Base-by-base conservation (phyloP, 768 basidiomycete genomes). In the Gyrodon lividus region DNA sequence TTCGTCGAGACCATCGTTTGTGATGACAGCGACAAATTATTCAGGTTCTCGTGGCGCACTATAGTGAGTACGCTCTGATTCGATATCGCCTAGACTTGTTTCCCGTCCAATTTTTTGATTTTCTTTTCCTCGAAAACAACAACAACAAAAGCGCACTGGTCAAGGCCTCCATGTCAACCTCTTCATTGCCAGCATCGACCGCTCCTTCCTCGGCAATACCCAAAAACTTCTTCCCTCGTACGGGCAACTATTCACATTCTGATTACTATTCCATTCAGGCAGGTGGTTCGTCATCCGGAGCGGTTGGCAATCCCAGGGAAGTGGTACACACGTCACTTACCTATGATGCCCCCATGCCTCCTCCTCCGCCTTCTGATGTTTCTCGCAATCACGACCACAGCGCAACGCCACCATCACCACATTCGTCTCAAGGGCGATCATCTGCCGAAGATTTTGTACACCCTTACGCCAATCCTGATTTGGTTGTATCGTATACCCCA, bases 391-490 rank as follows among this genome's bases (percentile, higher is more conserved):
- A 52, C 40, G 57, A 61, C 24, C 51, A 41, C 41, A 52, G 46
- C 38, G 31, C 20, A 19, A 57, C 52, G 44, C 51, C 62, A 30
- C 65, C 59, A 9, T 59, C 56, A 40, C 50, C 59, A 16, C 60
- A 63, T 57, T 67, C 64, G 51, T 61, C 64, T 37, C 72, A 71
- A 53, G 75, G 75, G 55, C 72, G 64, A 34, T 51, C 55, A 33
- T 59, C 67, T 46, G 64, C 50, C 6, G 58, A 64, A 17, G 68
- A 71, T 16, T 76, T 72, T 50, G 61, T 78, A 34, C 89, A 92
- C 70, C 89, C 89, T 23, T 92, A 89, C 64, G 89, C 89, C 46
- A 89, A 91, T 59, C 88, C 89, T 7, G 85, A 89, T 55, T 71
- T 87, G 40, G 79, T 78, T 28, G 43, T 70, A 33, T 66, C 71